Percentiles rank a stretch among this genome's conserved stretches.
These are phyloP conservation scores for Hansfordia pulvinata DNA, from an alignment of 2,329 filamentous ascomycete species.

Conservation along the genomic window DNA sequence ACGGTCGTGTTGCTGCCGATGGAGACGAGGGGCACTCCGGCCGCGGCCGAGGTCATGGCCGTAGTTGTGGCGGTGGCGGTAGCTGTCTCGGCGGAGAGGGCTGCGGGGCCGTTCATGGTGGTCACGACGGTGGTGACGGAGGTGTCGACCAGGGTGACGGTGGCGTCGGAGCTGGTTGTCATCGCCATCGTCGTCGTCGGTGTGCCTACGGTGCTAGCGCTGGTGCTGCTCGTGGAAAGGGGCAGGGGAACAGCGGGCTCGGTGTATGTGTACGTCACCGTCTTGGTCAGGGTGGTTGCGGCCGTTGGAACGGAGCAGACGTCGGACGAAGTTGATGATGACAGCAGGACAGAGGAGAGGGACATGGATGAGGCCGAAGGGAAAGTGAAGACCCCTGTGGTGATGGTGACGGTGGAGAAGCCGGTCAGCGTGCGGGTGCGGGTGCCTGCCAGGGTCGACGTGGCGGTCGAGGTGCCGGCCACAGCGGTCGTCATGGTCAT, in stretches of 20 bases:
- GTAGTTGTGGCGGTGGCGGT: not conserved
- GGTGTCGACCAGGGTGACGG: conserved; percentile 1
- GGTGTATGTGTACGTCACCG: no score
- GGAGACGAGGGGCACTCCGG: conserved; percentile 1
- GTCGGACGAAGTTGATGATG: not conserved
- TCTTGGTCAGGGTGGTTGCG: no score
- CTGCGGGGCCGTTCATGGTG: not conserved
- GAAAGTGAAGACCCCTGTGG: not conserved
- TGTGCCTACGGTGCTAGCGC: no score
- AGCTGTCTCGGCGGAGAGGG: not conserved
- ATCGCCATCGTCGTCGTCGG: no score
- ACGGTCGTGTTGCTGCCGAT: conserved; percentile 4
- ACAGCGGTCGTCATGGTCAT: no score
- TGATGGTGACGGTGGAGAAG: conserved; percentile 1
- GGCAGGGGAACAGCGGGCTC: no score
- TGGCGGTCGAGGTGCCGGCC: not conserved
- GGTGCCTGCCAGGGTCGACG: not conserved
- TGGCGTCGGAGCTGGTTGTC: not conserved
- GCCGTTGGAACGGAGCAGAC: no score
- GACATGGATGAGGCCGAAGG: no score
- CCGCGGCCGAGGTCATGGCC: not conserved
- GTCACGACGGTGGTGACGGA: conserved; percentile 1
- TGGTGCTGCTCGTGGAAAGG: no score
- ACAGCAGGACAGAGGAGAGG: conserved; percentile 2
- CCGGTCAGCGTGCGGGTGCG: not conserved